Conservation (phyloP, 257 asterid genomes). For the Solanum lycopersicoides region DNA sequence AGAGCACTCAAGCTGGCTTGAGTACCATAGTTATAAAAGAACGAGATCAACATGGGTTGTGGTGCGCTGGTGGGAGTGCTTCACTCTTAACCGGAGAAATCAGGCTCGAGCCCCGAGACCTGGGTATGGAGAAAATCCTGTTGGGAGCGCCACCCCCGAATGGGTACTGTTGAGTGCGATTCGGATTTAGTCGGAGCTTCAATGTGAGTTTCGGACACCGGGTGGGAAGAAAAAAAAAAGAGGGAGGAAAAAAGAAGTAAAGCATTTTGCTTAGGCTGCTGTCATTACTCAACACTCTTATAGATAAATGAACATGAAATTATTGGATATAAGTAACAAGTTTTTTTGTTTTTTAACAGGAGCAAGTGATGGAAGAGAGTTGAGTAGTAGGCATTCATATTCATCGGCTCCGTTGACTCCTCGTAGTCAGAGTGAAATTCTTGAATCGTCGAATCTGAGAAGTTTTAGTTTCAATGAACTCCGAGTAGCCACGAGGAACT, state of each 20-base stretch:
- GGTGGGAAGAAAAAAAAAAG: neutral
- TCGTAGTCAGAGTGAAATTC: constrained; percentile 47
- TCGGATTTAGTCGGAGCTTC: too few species aligned
- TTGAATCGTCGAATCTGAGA: constrained; percentile 50
- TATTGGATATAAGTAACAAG: neutral
- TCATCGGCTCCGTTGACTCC: constrained; percentile 47
- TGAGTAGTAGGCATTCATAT: constrained; percentile 37
- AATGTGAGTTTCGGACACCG: too few species aligned
- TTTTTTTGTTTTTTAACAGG: neutral
- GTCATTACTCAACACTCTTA: neutral
- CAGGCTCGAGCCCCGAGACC: too few species aligned
- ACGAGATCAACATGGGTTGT: too few species aligned
- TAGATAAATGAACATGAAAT: neutral
- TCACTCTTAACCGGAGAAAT: too few species aligned
- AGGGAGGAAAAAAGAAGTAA: neutral
- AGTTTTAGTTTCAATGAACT: constrained; percentile 50
- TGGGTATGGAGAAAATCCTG: too few species aligned
- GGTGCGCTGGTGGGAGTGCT: too few species aligned
- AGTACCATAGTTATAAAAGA: neutral
- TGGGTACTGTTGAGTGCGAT: too few species aligned
- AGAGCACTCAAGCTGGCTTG: neutral
- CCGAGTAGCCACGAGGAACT: constrained; percentile 65
- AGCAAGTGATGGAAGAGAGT: constrained; percentile 12
- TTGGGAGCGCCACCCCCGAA: too few species aligned
- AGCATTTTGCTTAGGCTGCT: neutral